Evolutionary conservation across 2,329 filamentous ascomycete genomes (phyloP), one percentile per base, ranked within the genome.

Genomic region (Fusarium staphyleae): DNA sequence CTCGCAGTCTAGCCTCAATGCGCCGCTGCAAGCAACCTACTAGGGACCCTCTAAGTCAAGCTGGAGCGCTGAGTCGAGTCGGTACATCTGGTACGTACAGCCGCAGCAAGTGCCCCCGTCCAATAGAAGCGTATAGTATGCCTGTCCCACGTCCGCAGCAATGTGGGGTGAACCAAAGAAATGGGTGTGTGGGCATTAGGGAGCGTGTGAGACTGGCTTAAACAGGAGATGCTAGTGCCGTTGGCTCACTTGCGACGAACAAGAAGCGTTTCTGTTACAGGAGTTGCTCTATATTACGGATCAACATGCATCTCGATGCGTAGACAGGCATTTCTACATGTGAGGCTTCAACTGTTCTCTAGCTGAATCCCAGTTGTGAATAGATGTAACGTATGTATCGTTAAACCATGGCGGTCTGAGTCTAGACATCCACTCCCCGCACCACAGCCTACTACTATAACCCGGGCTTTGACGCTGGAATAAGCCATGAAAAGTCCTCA

Each of bases 71-170:
- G 48, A 33, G 42, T 60, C 47, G 42, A 36, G 41, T 37, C 28
- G 64, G 60, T 67, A 67, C 65, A 49, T 67, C 36, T 39, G 59
- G 65, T 67, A 67, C 65, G 55, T 65, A 63, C 60, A 67, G 62
- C 65, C 65, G 65, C 65, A 66, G 51, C 50, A 53, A 42, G 45
- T 55, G 51, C 52, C 22, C 34, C 44, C 12, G 28, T 29, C 28
- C 9, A 11, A 28, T n/a, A n/a, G n/a, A 30, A 46, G 32, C 33
- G 37, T 46, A 39, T 41, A 47, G 52, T 41, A 52, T 56, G 52
- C 60, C 47, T 41, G 48, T 48, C 51, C 34, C 48, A 33, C 55
- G 48, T 50, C 56, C 56, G 52, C 52, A 49, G 44, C 15, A 34
- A 8, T 7, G 14, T n/a, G 24, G 42, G 52, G 53, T 50, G 28